phyloP scores from a whole-genome alignment of 441 rosid species.

The Sinapis alba region DNA sequence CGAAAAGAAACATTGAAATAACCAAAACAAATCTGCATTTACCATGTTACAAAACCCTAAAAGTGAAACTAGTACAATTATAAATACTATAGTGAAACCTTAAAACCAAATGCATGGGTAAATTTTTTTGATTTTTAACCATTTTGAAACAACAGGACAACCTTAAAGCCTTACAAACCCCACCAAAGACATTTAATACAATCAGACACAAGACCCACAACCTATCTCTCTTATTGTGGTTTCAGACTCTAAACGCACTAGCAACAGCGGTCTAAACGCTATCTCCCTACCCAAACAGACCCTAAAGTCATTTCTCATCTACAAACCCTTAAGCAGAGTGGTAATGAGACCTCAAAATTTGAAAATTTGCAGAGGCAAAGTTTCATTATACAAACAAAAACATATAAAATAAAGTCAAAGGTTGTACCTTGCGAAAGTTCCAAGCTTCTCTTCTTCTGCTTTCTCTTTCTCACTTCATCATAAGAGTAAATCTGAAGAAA shows the following conservation, averaged over 20 bases:
- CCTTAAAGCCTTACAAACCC: slow-evolving; percentile 34
- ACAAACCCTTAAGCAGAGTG: neutral
- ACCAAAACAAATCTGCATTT: slow-evolving; percentile 5
- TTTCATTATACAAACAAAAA: slow-evolving; percentile 1
- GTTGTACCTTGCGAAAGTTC: slow-evolving; percentile 31
- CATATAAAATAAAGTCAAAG: slow-evolving; percentile 18
- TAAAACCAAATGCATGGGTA: slow-evolving; percentile 29
- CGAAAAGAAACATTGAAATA: neutral
- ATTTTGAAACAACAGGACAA: slow-evolving; percentile 33
- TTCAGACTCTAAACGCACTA: slow-evolving; percentile 19
- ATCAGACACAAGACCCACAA: slow-evolving; percentile 37
- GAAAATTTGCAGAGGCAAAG: neutral
- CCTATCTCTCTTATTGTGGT: slow-evolving; percentile 25
- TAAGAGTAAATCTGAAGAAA: slow-evolving; percentile 33
- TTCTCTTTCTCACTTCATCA: slow-evolving; percentile 27
- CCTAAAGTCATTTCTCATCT: neutral
- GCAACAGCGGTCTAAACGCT: slow-evolving; percentile 15
- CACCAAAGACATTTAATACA: slow-evolving; percentile 40
- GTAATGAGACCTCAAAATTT: neutral
- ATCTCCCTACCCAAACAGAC: slow-evolving; percentile 19
- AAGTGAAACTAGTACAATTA: slow-evolving; percentile 5
- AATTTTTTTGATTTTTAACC: slow-evolving; percentile 8
- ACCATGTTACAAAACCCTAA: neutral
- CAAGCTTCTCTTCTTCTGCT: slow-evolving; percentile 18
- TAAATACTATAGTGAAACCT: slow-evolving; percentile 7